phyloP scores from a whole-genome alignment of 192 early-diverging fungal species.

The Haplosporangium gracile region DNA sequence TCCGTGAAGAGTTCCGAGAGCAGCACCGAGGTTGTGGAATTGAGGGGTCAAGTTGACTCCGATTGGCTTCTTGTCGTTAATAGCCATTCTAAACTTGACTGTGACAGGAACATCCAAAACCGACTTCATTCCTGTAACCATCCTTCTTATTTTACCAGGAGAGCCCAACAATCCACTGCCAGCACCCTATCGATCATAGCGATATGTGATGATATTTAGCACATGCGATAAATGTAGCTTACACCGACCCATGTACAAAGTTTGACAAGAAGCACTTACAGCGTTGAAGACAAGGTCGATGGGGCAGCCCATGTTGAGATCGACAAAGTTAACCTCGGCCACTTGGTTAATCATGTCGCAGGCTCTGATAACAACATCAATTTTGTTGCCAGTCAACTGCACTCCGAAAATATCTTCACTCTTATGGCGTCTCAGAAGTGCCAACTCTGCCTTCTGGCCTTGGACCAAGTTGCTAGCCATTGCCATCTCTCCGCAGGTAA shows the following conservation, averaged over 20 bases:
- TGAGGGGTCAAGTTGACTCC: conserved; percentile 83
- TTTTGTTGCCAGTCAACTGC: conserved; percentile 82
- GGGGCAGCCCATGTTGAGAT: conserved; percentile 97
- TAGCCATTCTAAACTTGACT: conserved; percentile 91
- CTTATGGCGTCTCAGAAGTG: conserved; percentile 84
- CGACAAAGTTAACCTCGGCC: conserved; percentile 91
- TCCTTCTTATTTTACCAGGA: conserved; percentile 76
- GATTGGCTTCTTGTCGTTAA: conserved; percentile 67
- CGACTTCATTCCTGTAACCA: conserved; percentile 78
- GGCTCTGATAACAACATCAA: conserved; percentile 68
- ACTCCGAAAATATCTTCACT: conserved; percentile 95
- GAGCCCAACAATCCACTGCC: conserved; percentile 87
- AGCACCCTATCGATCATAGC: conserved; percentile 65
- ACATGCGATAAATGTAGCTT: neutral
- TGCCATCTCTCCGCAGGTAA: conserved; percentile 98
- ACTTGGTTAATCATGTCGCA: conserved; percentile 78
- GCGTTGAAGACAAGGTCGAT: conserved; percentile 86
- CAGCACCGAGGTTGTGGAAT: conserved; percentile 69
- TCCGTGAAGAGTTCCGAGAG: conserved; percentile 79
- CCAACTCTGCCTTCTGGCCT: conserved; percentile 83
- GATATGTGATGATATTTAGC: neutral
- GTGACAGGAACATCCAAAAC: conserved; percentile 87
- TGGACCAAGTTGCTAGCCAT: conserved; percentile 75
- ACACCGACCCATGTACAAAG: neutral
- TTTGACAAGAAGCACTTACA: conserved; percentile 26